A percentile compares a stretch with the other conserved stretches of the same genome.
Conservation (phyloP, 2,329 filamentous ascomycete species). For the Colletotrichum nymphaeae region DNA sequence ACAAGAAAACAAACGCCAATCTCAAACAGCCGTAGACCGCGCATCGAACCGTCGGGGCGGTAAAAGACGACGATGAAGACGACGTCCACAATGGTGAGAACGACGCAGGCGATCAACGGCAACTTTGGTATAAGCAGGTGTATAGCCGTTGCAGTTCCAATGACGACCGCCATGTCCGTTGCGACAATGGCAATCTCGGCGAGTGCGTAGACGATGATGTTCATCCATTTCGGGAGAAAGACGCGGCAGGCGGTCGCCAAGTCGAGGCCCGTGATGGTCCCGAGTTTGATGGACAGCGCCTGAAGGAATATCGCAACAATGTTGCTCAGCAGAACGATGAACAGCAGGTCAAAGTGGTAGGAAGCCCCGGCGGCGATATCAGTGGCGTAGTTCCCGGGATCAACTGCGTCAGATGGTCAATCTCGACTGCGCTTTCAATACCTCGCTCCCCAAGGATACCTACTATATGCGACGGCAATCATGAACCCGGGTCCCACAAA, state of each 20-base stretch:
- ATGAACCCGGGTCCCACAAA: slow-evolving; percentile 77
- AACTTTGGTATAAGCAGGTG: slow-evolving; percentile 73
- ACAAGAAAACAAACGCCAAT: slow-evolving; percentile 72
- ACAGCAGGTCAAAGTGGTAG: slow-evolving; percentile 74
- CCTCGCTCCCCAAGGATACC: slow-evolving; percentile 37
- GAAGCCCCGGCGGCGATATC: slow-evolving; percentile 75
- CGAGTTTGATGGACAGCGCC: slow-evolving; percentile 75
- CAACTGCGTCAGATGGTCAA: slow-evolving; percentile 50
- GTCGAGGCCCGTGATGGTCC: slow-evolving; percentile 75
- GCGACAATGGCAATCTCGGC: slow-evolving; percentile 77
- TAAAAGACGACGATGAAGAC: slow-evolving; percentile 77
- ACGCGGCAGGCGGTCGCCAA: slow-evolving; percentile 75
- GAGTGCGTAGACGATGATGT: slow-evolving; percentile 69
- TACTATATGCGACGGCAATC: slow-evolving; percentile 68
- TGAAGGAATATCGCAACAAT: slow-evolving; percentile 80
- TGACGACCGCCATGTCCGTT: slow-evolving; percentile 79
- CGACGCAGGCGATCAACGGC: slow-evolving; percentile 75
- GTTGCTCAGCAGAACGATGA: slow-evolving; percentile 76
- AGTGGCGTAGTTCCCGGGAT: slow-evolving; percentile 77
- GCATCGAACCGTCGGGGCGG: slow-evolving; percentile 67
- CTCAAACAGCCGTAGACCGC: slow-evolving; percentile 70
- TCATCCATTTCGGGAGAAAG: slow-evolving; percentile 74
- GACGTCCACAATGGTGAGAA: slow-evolving; percentile 75
- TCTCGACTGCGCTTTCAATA: not conserved
- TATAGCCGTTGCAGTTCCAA: slow-evolving; percentile 77